phyloP scores from a whole-genome alignment of 768 basidiomycete species.

The Obba rivulosa region DNA sequence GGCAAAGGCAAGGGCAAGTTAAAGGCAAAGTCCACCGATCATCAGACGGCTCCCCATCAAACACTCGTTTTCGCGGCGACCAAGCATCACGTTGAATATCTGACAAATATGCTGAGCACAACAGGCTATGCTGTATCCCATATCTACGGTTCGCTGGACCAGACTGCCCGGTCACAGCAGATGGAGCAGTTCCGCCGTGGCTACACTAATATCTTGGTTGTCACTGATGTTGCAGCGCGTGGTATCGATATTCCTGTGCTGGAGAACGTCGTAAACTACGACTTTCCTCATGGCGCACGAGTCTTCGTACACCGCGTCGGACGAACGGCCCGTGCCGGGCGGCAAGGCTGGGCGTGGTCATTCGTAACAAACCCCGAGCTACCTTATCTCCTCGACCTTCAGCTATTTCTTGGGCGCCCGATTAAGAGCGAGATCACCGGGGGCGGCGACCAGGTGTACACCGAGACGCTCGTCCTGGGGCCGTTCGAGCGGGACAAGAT shows the following conservation, averaged over 20 bases:
- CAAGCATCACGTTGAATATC: slow-evolving; percentile 98
- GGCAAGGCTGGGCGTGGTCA: slow-evolving; percentile 95
- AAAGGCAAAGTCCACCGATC: slow-evolving; percentile 37
- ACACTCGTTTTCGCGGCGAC: slow-evolving; percentile 94
- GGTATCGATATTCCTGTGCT: slow-evolving; percentile 97
- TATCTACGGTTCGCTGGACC: slow-evolving; percentile 94
- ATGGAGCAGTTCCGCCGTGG: slow-evolving; percentile 88
- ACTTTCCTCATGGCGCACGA: slow-evolving; percentile 90
- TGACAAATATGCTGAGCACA: slow-evolving; percentile 67
- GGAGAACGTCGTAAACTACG: slow-evolving; percentile 96
- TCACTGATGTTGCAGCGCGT: slow-evolving; percentile 96
- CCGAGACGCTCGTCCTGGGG: slow-evolving; percentile 72
- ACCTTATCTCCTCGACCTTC: slow-evolving; percentile 87
- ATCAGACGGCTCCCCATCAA: slow-evolving; percentile 72
- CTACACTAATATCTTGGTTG: slow-evolving; percentile 78
- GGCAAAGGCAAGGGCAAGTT: slow-evolving; percentile 45
- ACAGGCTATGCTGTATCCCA: slow-evolving; percentile 89
- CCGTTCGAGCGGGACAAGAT: slow-evolving; percentile 73
- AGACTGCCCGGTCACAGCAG: slow-evolving; percentile 81
- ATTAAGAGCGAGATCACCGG: slow-evolving; percentile 48
- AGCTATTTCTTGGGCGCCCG: slow-evolving; percentile 85
- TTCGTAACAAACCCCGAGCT: slow-evolving; percentile 84
- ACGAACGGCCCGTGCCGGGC: slow-evolving; percentile 91
- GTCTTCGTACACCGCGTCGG: slow-evolving; percentile 97
- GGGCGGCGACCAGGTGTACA: slow-evolving; percentile 57